These are phyloP conservation scores for Carex pumila DNA, from an alignment of 176 grass and related monocot species.

Conservation along the genomic window DNA sequence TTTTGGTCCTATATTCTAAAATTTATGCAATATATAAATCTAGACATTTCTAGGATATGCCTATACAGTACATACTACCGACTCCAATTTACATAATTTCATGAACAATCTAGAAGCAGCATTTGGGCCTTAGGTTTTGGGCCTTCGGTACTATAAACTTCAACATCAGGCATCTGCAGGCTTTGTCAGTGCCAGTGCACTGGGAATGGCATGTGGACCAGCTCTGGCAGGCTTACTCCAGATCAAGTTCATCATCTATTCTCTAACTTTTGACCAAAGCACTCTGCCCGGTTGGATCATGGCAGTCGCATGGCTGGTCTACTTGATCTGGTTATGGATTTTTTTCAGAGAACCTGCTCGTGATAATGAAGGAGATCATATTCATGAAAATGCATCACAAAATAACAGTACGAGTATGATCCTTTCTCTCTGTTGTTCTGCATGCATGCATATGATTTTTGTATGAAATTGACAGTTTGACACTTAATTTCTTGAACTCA, in stretches of 20 bases:
- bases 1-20: too few species aligned
- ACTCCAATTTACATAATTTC: too few species aligned
- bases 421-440: conserved; percentile 2
- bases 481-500: conserved; percentile 23
- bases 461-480: neutral
- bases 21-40: too few species aligned
- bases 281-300: conserved; percentile 92
- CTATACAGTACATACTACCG: too few species aligned
- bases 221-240: conserved; percentile 76
- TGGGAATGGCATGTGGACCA: conserved; percentile 93
- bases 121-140: too few species aligned
- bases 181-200: conserved; percentile 90
- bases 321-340: conserved; percentile 71
- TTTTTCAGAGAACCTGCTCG: conserved; percentile 65
- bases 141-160: too few species aligned
- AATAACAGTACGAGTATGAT: conserved; percentile 38
- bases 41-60: too few species aligned
- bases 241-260: conserved; percentile 57
- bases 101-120: too few species aligned
- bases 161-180: conserved; percentile 84
- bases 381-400: neutral
- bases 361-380: conserved; percentile 25
- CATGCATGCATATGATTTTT: neutral
- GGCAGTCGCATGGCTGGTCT: conserved; percentile 54
- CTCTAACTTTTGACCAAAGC: conserved; percentile 67